Evolutionary conservation across 1,284 basidiomycete genomes (phyloP), one percentile per base, ranked within the genome.

Genomic region (Rhodotorula glutinis): DNA sequence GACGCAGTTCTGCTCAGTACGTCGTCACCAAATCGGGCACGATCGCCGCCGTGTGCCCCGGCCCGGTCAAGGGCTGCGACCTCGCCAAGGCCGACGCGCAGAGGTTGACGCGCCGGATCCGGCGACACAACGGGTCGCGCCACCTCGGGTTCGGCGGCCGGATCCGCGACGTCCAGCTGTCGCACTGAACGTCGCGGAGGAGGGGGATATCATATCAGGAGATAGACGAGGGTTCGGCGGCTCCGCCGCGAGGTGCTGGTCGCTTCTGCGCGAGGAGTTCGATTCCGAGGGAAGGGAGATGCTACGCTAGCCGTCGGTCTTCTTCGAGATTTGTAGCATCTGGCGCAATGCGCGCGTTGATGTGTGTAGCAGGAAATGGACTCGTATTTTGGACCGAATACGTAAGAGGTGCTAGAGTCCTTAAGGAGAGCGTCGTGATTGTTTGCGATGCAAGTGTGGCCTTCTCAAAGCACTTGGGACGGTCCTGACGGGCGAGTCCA

Each of bases 1-100:
- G n/a, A n/a, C n/a, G n/a, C n/a, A n/a, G n/a, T n/a, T n/a, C n/a
- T n/a, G n/a, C n/a, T n/a, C n/a, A n/a, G n/a, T n/a, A 66, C 52
- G 69, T 71, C 33, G 56, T 75, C 55, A 47, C 47, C 29, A 53
- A 62, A 21, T 62, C 53, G 3, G 71, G 72, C 17, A 65, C 66
- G 14, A 53, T 69, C 57, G 63, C 63, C 25, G 67, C 68, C n/a
- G 71, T 72, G 27, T 75, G 74, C 66, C 21, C 65, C 10, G 74
- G 74, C 16, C 74, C 74, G 8, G 65, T 72, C 16, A 43, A 54
- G 23, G 73, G 70, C 8, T 74, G 73, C 65, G 33, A 61, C 21
- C 61, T 65, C 53, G 30, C 33, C 30, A 61, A 66, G 51, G 51
- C 53, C 33, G 46, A 51, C 57, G 10, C 46, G 43, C 25, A 38